Conservation (phyloP, 345 rosid genomes). For the Adansonia digitata region DNA sequence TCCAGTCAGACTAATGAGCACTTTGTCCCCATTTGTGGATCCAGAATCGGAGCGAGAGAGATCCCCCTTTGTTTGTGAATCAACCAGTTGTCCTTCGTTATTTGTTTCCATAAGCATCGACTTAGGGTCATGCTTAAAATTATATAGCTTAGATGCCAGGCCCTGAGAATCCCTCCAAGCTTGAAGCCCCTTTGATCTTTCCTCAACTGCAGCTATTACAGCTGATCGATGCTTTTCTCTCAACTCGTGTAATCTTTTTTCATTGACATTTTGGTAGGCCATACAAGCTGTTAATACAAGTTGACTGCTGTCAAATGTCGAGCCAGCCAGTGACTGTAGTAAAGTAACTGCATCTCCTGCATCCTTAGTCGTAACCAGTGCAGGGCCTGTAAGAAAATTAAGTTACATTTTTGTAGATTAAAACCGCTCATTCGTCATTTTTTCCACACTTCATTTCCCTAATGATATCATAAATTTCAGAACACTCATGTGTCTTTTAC, state of each 20-base stretch:
- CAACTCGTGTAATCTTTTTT: conserved; percentile 66
- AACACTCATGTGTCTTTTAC: conserved; percentile 22
- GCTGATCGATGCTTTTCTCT: conserved; percentile 85
- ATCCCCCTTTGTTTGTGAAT: conserved; percentile 45
- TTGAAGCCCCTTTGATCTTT: conserved; percentile 90
- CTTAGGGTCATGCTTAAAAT: conserved; percentile 76
- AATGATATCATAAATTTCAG: conserved; percentile 13
- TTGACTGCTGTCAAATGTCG: conserved; percentile 99
- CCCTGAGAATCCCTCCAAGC: conserved; percentile 84
- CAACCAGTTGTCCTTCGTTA: conserved; percentile 26
- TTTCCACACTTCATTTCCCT: conserved; percentile 4
- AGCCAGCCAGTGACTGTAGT: conserved; percentile 92
- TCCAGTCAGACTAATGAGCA: conserved; percentile 60
- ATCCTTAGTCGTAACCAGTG: conserved; percentile 93
- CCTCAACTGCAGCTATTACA: conserved; percentile 76
- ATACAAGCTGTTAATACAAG: conserved; percentile 97
- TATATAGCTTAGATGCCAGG: conserved; percentile 85
- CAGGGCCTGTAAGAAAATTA: conserved; percentile 70
- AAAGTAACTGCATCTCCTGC: conserved; percentile 99
- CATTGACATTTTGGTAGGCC: conserved; percentile 95
- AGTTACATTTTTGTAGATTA: conserved; percentile 31
- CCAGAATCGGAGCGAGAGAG: conserved; percentile 72
- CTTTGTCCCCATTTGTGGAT: conserved; percentile 66
- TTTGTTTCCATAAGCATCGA: conserved; percentile 53
- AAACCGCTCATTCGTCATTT: conserved; percentile 15